These are phyloP conservation scores for Nicotiana attenuata DNA, from an alignment of 257 asterid genomes.

Conservation along the genomic window DNA sequence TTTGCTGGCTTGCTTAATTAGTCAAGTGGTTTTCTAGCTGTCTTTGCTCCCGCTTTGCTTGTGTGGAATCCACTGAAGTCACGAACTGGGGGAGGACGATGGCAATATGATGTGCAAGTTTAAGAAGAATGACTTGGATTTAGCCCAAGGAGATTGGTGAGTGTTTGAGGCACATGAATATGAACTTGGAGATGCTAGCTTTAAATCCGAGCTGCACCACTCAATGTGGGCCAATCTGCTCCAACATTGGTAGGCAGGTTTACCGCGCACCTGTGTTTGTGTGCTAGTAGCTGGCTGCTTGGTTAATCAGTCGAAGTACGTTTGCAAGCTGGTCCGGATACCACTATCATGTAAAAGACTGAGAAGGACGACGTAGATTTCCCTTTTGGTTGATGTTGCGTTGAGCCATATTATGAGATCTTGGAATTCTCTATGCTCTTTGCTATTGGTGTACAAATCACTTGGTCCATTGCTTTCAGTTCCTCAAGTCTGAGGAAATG, in stretches of 20 bases:
- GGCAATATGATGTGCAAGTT: background rate
- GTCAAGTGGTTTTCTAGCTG: background rate
- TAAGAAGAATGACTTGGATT: conserved; percentile 3
- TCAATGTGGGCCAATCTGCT: background rate
- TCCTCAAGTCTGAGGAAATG: conserved; percentile 1
- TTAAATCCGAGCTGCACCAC: background rate
- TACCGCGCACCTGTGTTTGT: background rate
- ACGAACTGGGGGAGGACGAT: background rate
- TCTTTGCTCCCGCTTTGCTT: background rate
- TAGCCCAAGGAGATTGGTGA: background rate
- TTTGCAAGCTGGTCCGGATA: background rate
- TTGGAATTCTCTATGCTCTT: background rate
- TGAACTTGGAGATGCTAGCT: background rate
- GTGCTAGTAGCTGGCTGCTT: background rate
- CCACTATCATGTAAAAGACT: background rate
- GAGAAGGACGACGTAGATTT: background rate
- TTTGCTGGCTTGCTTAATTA: background rate
- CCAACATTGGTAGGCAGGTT: background rate
- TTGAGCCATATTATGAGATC: background rate
- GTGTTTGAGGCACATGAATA: background rate
- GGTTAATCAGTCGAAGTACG: background rate
- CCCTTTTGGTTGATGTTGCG: background rate
- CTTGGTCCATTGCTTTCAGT: background rate
- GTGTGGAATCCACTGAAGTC: background rate
- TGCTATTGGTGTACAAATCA: background rate